Base-by-base conservation (phyloP, 1,284 basidiomycete genomes). In the Trichosporon asahii region DNA sequence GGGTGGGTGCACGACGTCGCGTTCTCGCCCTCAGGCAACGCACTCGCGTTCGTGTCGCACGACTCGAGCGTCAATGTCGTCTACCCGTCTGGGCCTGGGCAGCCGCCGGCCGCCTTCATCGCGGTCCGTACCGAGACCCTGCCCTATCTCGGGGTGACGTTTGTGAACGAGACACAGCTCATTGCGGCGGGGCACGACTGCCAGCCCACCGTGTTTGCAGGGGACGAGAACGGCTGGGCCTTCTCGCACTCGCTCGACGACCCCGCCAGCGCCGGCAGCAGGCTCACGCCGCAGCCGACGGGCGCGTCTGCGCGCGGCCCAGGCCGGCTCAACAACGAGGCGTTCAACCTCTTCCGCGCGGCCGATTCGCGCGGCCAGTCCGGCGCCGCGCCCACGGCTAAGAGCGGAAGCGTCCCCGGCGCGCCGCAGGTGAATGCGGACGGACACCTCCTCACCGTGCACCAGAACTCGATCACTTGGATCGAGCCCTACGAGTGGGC, bases 401-500 rank as follows among this genome's bases (percentile, higher is more conserved):
- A 84, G 3, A 78, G 85, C 1, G 81, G 80, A 1, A 78, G 80
- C 0, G 82, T 83, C 0, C 82, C 79, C 7, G 83, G 80, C 3
- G 67, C 74, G 1, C 75, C 78, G 9, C 69, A 75, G 23, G 67
- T 81, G 49, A 73, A 80, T 68, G 83, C 61, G 80, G 85, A 66
- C 89, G 93, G 78, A 12, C 92, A 92, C 81, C 85, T 93, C 72
- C 81, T 77, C 77, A 99, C 96, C 2, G 88, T 97, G 55, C 97
- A 99, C 83, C 96, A 98, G 86, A 99, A 99, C 85, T 97, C 95
- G 55, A 98, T 99, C 84, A 98, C 95, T n/a, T 90, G 87, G 75
- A 86, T 97, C 63, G 86, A 93, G 68, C 85, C 91, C 29, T 96
- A 93, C 77, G 90, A 90, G 71, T 87, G 87, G 72, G 85, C 82